Base-by-base conservation (phyloP, 1,139 yeast species). In the Debaryomycetaceae sp. region DNA sequence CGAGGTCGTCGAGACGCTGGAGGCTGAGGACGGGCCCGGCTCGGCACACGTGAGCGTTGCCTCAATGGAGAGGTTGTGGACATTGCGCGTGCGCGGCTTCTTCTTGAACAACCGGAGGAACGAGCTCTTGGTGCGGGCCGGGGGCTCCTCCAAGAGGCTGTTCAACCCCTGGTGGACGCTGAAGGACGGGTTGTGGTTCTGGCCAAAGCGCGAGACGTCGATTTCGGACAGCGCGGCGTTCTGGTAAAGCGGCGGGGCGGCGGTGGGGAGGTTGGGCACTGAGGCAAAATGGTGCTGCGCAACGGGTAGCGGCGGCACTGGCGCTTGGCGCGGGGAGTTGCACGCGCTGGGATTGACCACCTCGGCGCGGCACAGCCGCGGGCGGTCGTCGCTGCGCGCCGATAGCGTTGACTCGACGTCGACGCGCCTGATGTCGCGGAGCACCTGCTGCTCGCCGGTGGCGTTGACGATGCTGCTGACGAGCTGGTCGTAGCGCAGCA, bases 171-270 rank as follows among this genome's bases (percentile, higher is more conserved):
- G 39, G 8, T 44, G 34, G 18, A 35, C 25, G 26, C 39, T 39
- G 37, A 63, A 66, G 1, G 68, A 54, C n/a, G 74, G 74, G 34
- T 56, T 56, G 42, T 65, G 48, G 32, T 40, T 48, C 34, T 56
- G 55, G n/a, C 74, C 74, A 44, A 67, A 67, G 36, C 63, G 62
- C 13, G 56, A 41, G 27, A 67, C 53, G 45, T 66, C 70, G 31
- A 67, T 46, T 6, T 60, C 63, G 15, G 72, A 65, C 2, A 70
- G 69, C 27, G 58, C 44, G n/a, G 63, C 45, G 28, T 58, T 44
- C 32, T 51, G 48, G 37, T 54, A 61, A 13, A 60, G 27, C 32
- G 23, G 26, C 19, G 38, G 34, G 16, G 36, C 35, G 13, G 39
- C 25, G 14, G 31, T 30, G 5, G 44, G 39, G 24, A 58, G 46